Evolutionary conservation across 352 stramenopile genomes (phyloP).

Genomic region (Phytophthora chlamydospora): DNA sequence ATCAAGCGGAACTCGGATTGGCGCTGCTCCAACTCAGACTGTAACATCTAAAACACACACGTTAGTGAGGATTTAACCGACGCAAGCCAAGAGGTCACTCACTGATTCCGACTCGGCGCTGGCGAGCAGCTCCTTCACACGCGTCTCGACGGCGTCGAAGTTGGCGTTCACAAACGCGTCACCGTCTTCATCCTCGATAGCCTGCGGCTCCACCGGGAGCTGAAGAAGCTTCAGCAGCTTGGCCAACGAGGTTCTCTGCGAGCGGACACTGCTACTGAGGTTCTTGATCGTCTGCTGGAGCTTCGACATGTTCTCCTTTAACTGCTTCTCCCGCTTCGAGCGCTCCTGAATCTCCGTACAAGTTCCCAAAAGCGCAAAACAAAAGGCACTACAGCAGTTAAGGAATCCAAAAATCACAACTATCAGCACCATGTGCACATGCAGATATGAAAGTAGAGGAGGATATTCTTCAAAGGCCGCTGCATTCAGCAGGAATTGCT

Average conservation of each 20-base stretch:
- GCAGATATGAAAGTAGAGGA: constrained; percentile 38
- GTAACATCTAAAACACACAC: constrained; percentile 43
- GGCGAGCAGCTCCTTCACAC: constrained; percentile 63
- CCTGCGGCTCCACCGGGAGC: constrained; percentile 32
- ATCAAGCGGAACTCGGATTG: constrained; percentile 68
- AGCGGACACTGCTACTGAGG: constrained; percentile 55
- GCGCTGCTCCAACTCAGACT: constrained; percentile 60
- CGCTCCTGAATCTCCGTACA: constrained; percentile 83
- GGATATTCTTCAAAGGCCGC: constrained; percentile 90
- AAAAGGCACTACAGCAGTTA: constrained; percentile 51
- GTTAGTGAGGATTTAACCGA: not conserved
- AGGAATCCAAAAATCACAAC: constrained; percentile 38
- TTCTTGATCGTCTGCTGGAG: constrained; percentile 71
- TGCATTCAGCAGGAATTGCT: constrained; percentile 83
- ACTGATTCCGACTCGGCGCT: constrained; percentile 72
- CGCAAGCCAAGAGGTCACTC: not conserved
- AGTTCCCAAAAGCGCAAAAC: constrained; percentile 24
- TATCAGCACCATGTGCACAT: constrained; percentile 24
- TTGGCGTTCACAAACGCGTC: constrained; percentile 52
- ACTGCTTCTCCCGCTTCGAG: constrained; percentile 60
- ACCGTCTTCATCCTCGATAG: constrained; percentile 39
- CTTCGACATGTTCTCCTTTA: constrained; percentile 71
- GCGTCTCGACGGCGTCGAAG: constrained; percentile 56
- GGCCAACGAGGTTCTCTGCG: constrained; percentile 58
- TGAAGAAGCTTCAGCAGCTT: constrained; percentile 67